These are phyloP conservation scores for Zygotorulaspora danielsina DNA, from an alignment of 805 yeast species.

Conservation along the genomic window DNA sequence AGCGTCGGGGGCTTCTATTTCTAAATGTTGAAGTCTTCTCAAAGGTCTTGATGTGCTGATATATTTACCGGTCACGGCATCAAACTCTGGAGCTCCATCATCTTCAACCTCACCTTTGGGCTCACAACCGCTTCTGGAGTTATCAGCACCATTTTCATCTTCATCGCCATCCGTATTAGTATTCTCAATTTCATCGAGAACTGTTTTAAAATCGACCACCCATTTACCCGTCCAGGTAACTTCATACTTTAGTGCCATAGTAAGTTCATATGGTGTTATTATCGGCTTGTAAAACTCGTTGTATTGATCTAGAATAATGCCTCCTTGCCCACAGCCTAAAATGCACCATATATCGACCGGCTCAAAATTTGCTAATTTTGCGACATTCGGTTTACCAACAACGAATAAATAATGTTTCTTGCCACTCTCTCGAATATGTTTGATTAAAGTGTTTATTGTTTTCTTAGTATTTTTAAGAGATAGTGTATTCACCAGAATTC, in stretches of 20 bases:
- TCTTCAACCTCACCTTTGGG: slow-evolving; percentile 20
- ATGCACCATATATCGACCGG: slow-evolving; percentile 93
- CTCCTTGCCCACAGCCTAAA: slow-evolving; percentile 91
- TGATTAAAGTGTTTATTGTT: slow-evolving; percentile 57
- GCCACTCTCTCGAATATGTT: slow-evolving; percentile 65
- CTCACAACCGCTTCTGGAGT: slow-evolving; percentile 15
- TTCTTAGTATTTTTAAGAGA: slow-evolving; percentile 70
- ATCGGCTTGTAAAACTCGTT: slow-evolving; percentile 87
- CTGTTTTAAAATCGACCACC: slow-evolving; percentile 73
- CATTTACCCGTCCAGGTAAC: slow-evolving; percentile 91
- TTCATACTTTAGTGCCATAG: slow-evolving; percentile 71
- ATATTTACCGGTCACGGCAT: slow-evolving; percentile 80
- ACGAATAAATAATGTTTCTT: slow-evolving; percentile 92
- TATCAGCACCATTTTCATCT: slow-evolving; percentile 14
- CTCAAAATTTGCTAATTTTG: slow-evolving; percentile 93
- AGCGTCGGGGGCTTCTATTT: slow-evolving; percentile 45
- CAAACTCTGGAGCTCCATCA: slow-evolving; percentile 75
- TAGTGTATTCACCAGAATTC: slow-evolving; percentile 83
- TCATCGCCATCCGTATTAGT: slow-evolving; percentile 17
- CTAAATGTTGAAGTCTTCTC: slow-evolving; percentile 59
- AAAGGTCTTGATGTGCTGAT: slow-evolving; percentile 71
- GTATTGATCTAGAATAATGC: slow-evolving; percentile 73
- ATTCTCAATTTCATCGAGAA: slow-evolving; percentile 39
- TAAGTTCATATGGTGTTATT: slow-evolving; percentile 87
- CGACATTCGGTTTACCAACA: slow-evolving; percentile 97